Evolutionary conservation across 257 asterid species (phyloP).

Genomic region (Solanum pennellii): DNA sequence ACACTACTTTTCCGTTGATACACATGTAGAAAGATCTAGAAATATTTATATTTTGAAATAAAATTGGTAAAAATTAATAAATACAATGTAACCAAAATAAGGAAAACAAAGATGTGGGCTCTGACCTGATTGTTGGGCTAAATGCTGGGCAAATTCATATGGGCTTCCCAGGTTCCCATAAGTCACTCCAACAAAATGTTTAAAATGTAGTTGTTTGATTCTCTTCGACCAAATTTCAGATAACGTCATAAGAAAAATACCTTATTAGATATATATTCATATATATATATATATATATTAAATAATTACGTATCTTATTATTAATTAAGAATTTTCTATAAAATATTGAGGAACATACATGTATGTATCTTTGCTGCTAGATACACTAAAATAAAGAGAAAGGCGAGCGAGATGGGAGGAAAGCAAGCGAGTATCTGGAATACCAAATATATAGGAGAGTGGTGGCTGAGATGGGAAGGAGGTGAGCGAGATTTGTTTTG

Average conservation of each 20-base stretch:
- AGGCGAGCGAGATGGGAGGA: not conserved
- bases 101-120: not conserved
- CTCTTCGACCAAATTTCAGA: not conserved
- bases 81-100: no score
- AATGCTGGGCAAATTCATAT: not conserved
- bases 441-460: no score
- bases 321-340: no score
- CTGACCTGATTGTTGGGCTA: not conserved
- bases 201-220: no score
- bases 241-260: no score
- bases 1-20: not conserved
- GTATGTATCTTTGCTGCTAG: no score
- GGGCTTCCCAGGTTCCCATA: not conserved
- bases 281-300: no score
- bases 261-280: not conserved
- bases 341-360: not conserved
- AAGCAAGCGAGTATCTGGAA: not conserved
- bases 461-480: accelerated
- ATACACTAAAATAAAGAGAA: not conserved
- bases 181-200: not conserved
- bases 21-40: no score
- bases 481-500: not conserved
- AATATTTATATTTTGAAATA: no score
- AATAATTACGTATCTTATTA: no score
- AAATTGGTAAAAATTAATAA: no score